Evolutionary conservation across 139 green algal genomes (phyloP).

Genomic region (Spirogloea muscicola): DNA sequence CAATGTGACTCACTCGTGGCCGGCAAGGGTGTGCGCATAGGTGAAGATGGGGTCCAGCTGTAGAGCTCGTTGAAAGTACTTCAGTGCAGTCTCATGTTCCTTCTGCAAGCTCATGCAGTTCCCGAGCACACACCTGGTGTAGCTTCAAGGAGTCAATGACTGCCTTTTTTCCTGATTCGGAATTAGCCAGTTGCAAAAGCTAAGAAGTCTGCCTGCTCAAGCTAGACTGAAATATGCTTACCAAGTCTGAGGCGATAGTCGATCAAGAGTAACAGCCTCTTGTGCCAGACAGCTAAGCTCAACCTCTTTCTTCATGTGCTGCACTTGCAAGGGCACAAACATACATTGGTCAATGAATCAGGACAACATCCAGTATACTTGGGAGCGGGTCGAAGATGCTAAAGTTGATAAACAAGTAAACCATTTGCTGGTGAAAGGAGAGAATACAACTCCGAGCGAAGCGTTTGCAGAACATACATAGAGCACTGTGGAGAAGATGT

Average conservation of each 20-base stretch:
- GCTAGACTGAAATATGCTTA: conserved; percentile 37
- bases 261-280: conserved; percentile 71
- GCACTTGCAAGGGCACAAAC: no score
- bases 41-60: conserved; percentile 76
- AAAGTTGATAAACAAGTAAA: no score
- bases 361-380: no score
- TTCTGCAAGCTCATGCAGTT: conserved; percentile 91
- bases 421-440: no score
- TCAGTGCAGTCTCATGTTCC: conserved; percentile 83
- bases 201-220: conserved; percentile 54
- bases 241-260: conserved; percentile 75
- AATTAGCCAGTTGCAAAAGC: not conserved
- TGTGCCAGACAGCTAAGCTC: conserved; percentile 85
- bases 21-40: conserved; percentile 86
- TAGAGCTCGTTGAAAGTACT: conserved; percentile 78
- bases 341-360: no score
- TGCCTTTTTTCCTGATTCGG: no score
- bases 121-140: conserved; percentile 76
- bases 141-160: not conserved
- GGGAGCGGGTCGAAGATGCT: no score
- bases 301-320: conserved; percentile 80
- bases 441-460: no score
- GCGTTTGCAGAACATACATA: no score
- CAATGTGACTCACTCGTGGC: conserved; percentile 82
- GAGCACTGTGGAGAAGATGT: conserved; percentile 88